Evolutionary conservation across 495 filamentous ascomycete species (phyloP).

Genomic region (Jackrogersella minutella): DNA sequence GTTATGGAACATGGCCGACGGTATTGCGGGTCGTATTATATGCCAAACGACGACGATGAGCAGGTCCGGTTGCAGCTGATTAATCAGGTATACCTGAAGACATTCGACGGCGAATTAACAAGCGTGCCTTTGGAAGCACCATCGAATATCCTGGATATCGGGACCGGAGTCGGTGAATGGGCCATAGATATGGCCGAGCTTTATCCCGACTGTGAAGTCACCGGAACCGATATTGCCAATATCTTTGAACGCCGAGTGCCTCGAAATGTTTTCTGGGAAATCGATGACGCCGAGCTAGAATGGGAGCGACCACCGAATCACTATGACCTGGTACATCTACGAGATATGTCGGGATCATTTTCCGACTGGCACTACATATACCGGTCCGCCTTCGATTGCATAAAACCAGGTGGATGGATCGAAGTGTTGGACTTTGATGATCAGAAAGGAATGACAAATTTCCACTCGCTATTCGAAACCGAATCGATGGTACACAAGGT

Average conservation of each 20-base stretch:
- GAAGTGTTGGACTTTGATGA: slow-evolving; percentile 67
- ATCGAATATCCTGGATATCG: slow-evolving; percentile 70
- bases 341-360: slow-evolving; percentile 70
- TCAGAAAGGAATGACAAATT: slow-evolving; percentile 45
- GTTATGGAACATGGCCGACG: slow-evolving; percentile 69
- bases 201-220: slow-evolving; percentile 69
- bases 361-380: slow-evolving; percentile 69
- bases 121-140: slow-evolving; percentile 63
- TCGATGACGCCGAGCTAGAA: slow-evolving; percentile 70
- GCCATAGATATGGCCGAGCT: slow-evolving; percentile 74
- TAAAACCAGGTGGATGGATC: slow-evolving; percentile 71
- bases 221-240: slow-evolving; percentile 73
- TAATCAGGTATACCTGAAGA: slow-evolving; percentile 69
- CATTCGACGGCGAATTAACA: slow-evolving; percentile 67
- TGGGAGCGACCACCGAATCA: slow-evolving; percentile 63
- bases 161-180: slow-evolving; percentile 76
- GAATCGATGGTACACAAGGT: slow-evolving; percentile 50
- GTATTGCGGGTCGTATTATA: slow-evolving; percentile 75
- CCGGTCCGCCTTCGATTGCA: slow-evolving; percentile 63
- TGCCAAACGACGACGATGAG: slow-evolving; percentile 80
- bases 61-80: slow-evolving; percentile 73
- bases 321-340: slow-evolving; percentile 73
- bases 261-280: slow-evolving; percentile 73
- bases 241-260: slow-evolving; percentile 63
- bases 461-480: slow-evolving; percentile 51